Evolutionary conservation across 192 early-diverging fungal genomes (phyloP), one percentile per base, ranked within the genome.

Genomic region (Coemansia brasiliensis): DNA sequence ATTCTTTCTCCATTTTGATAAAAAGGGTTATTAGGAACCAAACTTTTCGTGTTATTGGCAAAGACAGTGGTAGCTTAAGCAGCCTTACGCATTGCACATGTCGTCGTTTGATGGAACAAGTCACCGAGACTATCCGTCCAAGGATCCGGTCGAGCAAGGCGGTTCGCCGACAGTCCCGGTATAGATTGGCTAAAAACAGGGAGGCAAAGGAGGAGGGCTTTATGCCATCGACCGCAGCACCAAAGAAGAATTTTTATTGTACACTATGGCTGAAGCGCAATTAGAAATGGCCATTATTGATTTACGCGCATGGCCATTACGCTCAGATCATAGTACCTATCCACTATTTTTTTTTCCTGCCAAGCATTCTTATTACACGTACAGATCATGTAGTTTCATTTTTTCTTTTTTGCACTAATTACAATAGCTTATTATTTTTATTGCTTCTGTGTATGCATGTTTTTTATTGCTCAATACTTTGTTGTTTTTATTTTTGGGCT

Each of bases 101-200:
- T n/a, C 22, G 32, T 29, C 46, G 24, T 68, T 65, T 52, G 59
- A 63, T 24, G 62, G 56, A 42, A 54, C 48, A 50, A 75, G 39
- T 16, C 53, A 64, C 27, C 66, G 73, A 22, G 73, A 75, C 45
- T 75, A 75, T 51, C 73, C 73, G 49, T 65, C 57, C 54, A 67
- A 64, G 43, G 73, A 75, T 44, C 73, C 73, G 8, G 56, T 53
- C 55, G 73, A 75, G 18, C 67, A 75, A 26, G 61, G 61, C 7
- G 66, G 66, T 4, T 60, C 66, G 0, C 66, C 66, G 20, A 56
- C 32, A 41, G 65, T 41, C 62, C 61, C 21, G 55, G 55, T 9
- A 48, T 53, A 20, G 35, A 53, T 61, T 29, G 10, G 1, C 3
- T 21, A 38, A 2, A 35, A 35, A 35, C 32, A 35, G 1, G 10